Base-by-base conservation (phyloP, 192 early-diverging fungal species). In the Linnemannia elongata region DNA sequence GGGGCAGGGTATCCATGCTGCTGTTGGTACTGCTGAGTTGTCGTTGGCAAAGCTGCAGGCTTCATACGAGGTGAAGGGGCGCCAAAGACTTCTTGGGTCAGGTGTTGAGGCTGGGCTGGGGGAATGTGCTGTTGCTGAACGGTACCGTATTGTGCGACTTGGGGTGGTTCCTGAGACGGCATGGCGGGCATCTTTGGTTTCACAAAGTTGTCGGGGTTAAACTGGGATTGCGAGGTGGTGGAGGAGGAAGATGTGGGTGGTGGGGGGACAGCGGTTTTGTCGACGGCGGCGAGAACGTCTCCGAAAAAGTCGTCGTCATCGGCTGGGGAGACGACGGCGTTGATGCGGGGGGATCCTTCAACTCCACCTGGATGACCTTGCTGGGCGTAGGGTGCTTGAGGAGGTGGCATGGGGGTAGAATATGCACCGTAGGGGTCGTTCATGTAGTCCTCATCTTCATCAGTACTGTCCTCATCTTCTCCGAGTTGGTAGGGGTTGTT, bases 21-120 rank as follows among this genome's bases (percentile, higher is more conserved):
- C 22, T 74, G 54, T 9, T 49, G 38, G 13, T 72, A n/a, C 47
- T 71, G 71, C 24, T 18, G 5, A 30, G 60, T 33, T 0, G 60
- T 66, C 7, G 41, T 57, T 44, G 42, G 75, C 69, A 22, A 54
- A 27, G 60, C 60, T 4, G 84, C 74, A 2, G 84, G 84, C 5
- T 75, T 33, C 24, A 86, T 86, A 15, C 84, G 52, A 4, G 84
- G 84, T 0, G 84, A 86, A 4, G 84, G 84, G 6, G 84, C 84
- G 20, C 84, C 84, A 74, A 81, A 86, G 57, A 77, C 75, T 36
- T 80, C 69, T 44, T 86, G 49, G 42, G 39, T 42, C 45, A 81
- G 33, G 1, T 80, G 83, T 54, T 74, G 82, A 0, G 77, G 77
- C 49, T 78, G 77, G 38, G 84, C 79, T 22, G 39, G 70, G 3